Percentiles rank a stretch among this genome's conserved stretches.
Conservation (phyloP, 1,284 basidiomycete species). For the Trichosporon sp. region DNA sequence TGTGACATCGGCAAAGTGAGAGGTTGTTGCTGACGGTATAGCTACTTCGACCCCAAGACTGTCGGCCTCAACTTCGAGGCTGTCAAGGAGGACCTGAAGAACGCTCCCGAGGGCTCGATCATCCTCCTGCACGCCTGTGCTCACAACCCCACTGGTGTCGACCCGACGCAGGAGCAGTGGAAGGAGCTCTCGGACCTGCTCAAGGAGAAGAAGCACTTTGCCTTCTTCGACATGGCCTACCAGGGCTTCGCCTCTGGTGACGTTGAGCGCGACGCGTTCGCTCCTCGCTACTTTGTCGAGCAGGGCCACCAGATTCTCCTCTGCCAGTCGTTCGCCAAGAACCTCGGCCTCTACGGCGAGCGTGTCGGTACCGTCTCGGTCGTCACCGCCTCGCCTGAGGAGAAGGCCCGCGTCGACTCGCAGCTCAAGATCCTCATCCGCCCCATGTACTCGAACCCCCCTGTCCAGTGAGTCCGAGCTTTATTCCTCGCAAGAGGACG, state of each 20-base stretch:
- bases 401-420: slow-evolving; percentile 81
- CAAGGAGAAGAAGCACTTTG: slow-evolving; percentile 56
- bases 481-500: neutral
- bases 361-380: slow-evolving; percentile 90
- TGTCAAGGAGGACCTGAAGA: slow-evolving; percentile 75
- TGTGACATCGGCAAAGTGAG: neutral
- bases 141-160: slow-evolving; percentile 92
- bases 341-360: slow-evolving; percentile 97
- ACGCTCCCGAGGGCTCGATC: slow-evolving; percentile 51
- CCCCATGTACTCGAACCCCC: slow-evolving; percentile 98
- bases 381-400: slow-evolving; percentile 64
- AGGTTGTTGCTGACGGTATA: slow-evolving; percentile 2
- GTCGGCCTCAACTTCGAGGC: slow-evolving; percentile 89
- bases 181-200: slow-evolving; percentile 80
- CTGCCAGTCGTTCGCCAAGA: slow-evolving; percentile 96
- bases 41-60: slow-evolving; percentile 89
- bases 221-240: slow-evolving; percentile 71
- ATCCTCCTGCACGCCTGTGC: slow-evolving; percentile 56
- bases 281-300: slow-evolving; percentile 89
- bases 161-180: slow-evolving; percentile 94
- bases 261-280: slow-evolving; percentile 83
- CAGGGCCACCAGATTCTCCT: slow-evolving; percentile 81
- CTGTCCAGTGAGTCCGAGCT: slow-evolving; percentile 61
- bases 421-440: slow-evolving; percentile 95
- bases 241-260: slow-evolving; percentile 90